phyloP scores from a whole-genome alignment of 2,329 filamentous ascomycete genomes.

The Talaromyces sp. region DNA sequence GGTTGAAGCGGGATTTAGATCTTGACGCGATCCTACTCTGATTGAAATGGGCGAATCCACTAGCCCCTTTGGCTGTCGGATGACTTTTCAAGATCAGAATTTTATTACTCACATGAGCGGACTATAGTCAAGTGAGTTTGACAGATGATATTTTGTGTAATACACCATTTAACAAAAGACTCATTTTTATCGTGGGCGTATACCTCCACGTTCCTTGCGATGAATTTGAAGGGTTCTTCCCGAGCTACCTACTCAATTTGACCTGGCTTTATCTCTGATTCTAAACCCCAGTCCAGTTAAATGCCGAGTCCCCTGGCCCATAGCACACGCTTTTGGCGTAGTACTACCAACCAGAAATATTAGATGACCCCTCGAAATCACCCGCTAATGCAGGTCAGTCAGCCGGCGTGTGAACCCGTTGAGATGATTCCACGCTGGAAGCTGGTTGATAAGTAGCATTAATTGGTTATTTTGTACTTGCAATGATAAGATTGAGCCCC shows the following conservation, averaged over 20 bases:
- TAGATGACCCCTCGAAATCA: neutral
- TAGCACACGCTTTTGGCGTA: neutral
- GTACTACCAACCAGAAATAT: neutral
- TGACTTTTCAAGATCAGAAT: neutral
- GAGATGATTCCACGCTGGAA: neutral
- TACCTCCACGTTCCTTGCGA: neutral
- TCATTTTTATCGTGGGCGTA: neutral
- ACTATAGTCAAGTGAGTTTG: neutral
- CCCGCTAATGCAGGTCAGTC: constrained; percentile 9
- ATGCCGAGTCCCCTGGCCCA: neutral
- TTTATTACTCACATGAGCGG: neutral
- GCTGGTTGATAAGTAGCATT: neutral
- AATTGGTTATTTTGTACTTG: neutral
- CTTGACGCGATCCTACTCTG: constrained; percentile 14
- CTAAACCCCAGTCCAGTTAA: neutral
- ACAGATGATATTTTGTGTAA: neutral
- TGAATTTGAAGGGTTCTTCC: neutral
- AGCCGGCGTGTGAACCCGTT: neutral
- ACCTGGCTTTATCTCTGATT: neutral
- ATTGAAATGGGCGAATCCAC: neutral
- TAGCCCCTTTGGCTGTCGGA: constrained; percentile 2
- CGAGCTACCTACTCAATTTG: neutral
- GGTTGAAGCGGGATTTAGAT: neutral
- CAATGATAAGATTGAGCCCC: neutral
- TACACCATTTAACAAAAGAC: neutral